Evolutionary conservation across 345 rosid species (phyloP).

Genomic region (Cardamine chenopodiifolia): DNA sequence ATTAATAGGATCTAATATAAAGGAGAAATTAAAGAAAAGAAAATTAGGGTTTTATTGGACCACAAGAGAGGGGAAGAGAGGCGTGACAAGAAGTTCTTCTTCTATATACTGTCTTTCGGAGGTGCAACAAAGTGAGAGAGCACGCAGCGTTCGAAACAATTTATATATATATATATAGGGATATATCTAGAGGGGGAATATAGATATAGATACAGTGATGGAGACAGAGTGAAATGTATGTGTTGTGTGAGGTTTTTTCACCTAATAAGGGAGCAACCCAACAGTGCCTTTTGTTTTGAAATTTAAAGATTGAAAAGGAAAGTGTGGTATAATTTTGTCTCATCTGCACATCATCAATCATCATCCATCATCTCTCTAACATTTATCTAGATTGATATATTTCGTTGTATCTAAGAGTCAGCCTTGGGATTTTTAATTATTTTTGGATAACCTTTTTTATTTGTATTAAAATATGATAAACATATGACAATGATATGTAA

Average conservation of each 20-base stretch:
- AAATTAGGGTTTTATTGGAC: constrained; percentile 35
- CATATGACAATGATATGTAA: neutral
- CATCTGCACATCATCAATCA: constrained; percentile 35
- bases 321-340: constrained; percentile 41
- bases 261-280: constrained; percentile 57
- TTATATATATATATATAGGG: constrained; percentile 1
- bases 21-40: neutral
- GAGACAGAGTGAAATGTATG: constrained; percentile 32
- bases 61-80: constrained; percentile 41
- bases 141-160: constrained; percentile 30
- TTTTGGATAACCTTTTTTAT: neutral
- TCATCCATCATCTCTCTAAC: constrained; percentile 32
- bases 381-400: constrained; percentile 17
- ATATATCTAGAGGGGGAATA: constrained; percentile 24
- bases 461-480: neutral
- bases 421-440: neutral
- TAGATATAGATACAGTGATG: constrained; percentile 22
- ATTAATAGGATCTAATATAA: neutral
- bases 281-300: constrained; percentile 48
- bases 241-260: constrained; percentile 38
- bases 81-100: constrained; percentile 45
- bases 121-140: constrained; percentile 48
- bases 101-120: constrained; percentile 33
- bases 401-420: constrained; percentile 24
- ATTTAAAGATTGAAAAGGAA: constrained; percentile 43